A percentile compares a stretch with the other conserved stretches of the same genome.
Conservation (phyloP, 2,329 filamentous ascomycete species). For the Plenodomus biglobosus region DNA sequence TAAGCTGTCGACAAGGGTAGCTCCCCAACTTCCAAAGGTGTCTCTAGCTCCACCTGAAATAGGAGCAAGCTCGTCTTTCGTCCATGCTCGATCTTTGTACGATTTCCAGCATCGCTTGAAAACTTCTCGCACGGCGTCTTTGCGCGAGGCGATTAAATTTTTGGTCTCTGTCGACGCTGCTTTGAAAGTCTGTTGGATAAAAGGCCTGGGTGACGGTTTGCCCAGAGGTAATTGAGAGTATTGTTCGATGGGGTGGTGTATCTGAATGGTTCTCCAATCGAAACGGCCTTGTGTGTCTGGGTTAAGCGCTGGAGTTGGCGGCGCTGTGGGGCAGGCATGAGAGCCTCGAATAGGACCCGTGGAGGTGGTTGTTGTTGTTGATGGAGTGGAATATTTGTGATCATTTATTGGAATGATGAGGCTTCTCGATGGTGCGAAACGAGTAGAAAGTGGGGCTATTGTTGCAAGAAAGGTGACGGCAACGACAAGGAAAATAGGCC, state of each 20-base stretch:
- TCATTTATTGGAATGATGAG: conserved; percentile 4
- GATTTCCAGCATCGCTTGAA: conserved; percentile 47
- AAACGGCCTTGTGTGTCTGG: conserved; percentile 16
- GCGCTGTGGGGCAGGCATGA: conserved; percentile 13
- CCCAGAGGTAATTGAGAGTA: conserved; percentile 9
- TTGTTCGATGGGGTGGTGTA: conserved; percentile 9
- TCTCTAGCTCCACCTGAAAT: conserved; percentile 43
- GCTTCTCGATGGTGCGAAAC: conserved; percentile 4
- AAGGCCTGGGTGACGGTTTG: neutral
- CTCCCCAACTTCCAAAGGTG: conserved; percentile 51
- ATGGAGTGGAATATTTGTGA: neutral
- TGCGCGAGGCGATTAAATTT: too few species aligned
- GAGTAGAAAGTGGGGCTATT: conserved; percentile 10
- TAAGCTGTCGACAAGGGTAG: conserved; percentile 48
- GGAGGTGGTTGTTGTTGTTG: too few species aligned
- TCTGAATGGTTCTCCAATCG: conserved; percentile 16
- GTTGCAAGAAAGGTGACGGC: conserved; percentile 9
- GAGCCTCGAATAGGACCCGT: conserved; percentile 1
- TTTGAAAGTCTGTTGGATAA: too few species aligned
- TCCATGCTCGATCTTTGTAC: conserved; percentile 55
- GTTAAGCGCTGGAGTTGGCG: conserved; percentile 9
- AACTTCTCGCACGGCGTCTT: conserved; percentile 30
- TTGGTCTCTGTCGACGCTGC: too few species aligned
- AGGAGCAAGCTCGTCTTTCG: conserved; percentile 51
- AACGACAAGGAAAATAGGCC: conserved; percentile 10